Conservation (phyloP, 208 protist genomes). For the Leishmania braziliensis region DNA sequence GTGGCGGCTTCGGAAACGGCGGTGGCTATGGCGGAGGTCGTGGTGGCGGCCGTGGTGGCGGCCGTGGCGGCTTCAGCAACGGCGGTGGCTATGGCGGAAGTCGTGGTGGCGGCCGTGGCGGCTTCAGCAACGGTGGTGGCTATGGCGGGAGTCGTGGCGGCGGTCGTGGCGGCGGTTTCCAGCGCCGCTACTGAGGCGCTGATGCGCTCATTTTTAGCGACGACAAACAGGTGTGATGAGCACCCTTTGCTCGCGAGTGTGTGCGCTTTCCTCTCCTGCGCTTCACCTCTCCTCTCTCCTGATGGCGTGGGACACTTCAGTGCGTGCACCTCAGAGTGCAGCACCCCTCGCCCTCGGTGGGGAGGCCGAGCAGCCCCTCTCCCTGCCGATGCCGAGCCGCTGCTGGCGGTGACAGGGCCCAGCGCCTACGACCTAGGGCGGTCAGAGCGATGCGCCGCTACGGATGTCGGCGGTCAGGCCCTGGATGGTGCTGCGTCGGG, state of each 20-base stretch:
- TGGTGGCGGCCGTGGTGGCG: slow-evolving; percentile 27
- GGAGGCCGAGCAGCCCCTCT: not conserved
- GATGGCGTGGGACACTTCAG: not conserved
- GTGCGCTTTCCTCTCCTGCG: not conserved
- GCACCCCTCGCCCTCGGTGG: not conserved
- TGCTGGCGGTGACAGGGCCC: not conserved
- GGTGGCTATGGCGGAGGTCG: slow-evolving; percentile 18
- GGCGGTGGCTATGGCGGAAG: slow-evolving; percentile 10
- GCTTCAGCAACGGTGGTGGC: slow-evolving; percentile 11
- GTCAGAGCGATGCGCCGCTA: not conserved
- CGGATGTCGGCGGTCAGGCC: not conserved
- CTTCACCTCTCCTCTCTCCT: not conserved
- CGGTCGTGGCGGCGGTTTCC: slow-evolving; percentile 29
- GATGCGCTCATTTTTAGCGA: not conserved
- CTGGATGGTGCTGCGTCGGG: not conserved
- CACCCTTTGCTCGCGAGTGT: not conserved
- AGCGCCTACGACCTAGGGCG: not conserved
- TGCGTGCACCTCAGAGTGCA: not conserved
- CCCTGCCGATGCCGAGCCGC: not conserved
- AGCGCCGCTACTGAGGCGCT: slow-evolving; percentile 25
- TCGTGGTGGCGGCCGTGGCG: slow-evolving; percentile 10
- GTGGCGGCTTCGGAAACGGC: slow-evolving; percentile 31
- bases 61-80: slow-evolving; percentile 14
- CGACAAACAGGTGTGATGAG: no score
- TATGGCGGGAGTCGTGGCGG: slow-evolving; percentile 18